Percentiles rank a stretch among this genome's conserved stretches.
Conservation (phyloP, 495 filamentous ascomycete genomes). For the Lophiostoma macrostomum region DNA sequence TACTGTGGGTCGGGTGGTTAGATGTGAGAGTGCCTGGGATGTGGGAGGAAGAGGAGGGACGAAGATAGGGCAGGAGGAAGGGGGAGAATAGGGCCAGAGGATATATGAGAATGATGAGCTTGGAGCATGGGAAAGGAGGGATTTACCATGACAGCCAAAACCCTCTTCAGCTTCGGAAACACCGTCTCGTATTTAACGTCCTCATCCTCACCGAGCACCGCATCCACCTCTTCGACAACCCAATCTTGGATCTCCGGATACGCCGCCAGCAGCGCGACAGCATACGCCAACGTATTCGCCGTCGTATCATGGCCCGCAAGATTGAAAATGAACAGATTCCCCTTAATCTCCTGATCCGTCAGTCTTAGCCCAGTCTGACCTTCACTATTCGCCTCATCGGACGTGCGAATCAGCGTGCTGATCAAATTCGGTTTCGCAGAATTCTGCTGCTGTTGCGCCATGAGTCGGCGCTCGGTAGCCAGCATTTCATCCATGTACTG, state of each 20-base stretch:
- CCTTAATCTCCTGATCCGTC: conserved; percentile 32
- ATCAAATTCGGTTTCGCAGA: conserved; percentile 24
- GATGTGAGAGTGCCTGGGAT: neutral
- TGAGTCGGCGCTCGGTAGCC: conserved; percentile 2
- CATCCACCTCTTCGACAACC: conserved; percentile 25
- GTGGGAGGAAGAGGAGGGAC: neutral
- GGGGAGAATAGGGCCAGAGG: neutral
- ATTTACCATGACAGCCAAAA: conserved; percentile 15
- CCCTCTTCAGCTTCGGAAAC: conserved; percentile 17
- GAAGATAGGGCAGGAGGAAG: no score
- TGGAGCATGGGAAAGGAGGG: neutral
- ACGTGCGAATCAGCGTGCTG: conserved; percentile 27
- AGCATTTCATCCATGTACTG: conserved; percentile 31
- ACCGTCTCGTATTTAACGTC: conserved; percentile 15
- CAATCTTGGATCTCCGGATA: conserved; percentile 29
- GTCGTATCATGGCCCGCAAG: conserved; percentile 35
- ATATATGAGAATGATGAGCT: neutral
- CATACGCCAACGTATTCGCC: conserved; percentile 31
- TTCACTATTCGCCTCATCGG: conserved; percentile 17
- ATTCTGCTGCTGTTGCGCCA: conserved; percentile 1
- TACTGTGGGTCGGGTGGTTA: conserved; percentile 1
- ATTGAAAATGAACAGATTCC: conserved; percentile 34
- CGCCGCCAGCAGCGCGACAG: conserved; percentile 19
- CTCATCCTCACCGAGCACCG: neutral
- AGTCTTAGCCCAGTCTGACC: conserved; percentile 4